Conservation (phyloP, 257 asterid species). For the Primulina eburnea region DNA sequence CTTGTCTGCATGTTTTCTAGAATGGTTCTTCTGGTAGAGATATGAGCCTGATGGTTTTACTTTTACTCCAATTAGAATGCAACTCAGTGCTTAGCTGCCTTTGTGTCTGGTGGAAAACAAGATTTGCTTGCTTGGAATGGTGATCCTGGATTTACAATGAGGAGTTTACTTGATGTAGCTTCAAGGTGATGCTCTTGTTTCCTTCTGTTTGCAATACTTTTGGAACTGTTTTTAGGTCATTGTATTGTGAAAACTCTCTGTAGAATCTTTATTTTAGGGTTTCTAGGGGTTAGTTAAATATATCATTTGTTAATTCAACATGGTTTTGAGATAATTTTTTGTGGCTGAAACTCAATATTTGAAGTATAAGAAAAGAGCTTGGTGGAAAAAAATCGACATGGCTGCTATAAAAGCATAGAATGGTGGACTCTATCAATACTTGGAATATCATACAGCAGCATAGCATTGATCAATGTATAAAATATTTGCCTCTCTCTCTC, state of each 20-base stretch:
- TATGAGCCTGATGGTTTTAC: conserved; percentile 22
- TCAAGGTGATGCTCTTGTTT: conserved; percentile 62
- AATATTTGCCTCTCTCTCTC: background rate
- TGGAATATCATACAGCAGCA: background rate
- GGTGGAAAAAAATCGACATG: too few species aligned
- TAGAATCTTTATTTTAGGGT: background rate
- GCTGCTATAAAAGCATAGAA: background rate
- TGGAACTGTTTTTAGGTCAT: background rate
- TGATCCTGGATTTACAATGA: conserved; percentile 85
- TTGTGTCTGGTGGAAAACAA: conserved; percentile 83
- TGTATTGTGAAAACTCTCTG: background rate
- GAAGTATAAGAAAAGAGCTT: background rate
- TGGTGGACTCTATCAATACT: background rate
- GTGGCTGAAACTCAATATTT: background rate
- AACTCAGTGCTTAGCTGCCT: conserved; percentile 85
- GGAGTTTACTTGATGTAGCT: conserved; percentile 89
- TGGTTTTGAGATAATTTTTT: background rate
- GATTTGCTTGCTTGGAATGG: conserved; percentile 82
- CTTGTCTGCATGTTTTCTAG: conserved; percentile 17
- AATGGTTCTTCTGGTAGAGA: conserved; percentile 7
- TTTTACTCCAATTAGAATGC: conserved; percentile 60
- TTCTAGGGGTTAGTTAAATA: background rate
- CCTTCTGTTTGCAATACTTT: background rate
- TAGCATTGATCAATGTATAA: background rate
- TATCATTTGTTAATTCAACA: background rate